Percentiles rank a stretch among this genome's conserved stretches.
phyloP scores from a whole-genome alignment of 306 rosid genomes.

The Glycine latifolia region DNA sequence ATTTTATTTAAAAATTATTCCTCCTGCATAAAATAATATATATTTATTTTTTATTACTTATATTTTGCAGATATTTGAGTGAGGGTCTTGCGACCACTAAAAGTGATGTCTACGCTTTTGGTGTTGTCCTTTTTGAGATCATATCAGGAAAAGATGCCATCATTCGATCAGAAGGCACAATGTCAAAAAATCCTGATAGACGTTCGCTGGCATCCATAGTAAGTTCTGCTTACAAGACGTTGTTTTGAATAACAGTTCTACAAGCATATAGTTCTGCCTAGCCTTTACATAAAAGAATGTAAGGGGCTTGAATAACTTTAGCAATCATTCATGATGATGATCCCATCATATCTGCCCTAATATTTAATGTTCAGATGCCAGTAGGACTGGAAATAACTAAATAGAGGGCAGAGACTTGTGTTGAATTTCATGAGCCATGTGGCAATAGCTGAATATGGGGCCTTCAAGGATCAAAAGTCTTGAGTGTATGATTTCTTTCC shows the following conservation, averaged over 20 bases:
- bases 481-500: too few relatives aligned
- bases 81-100: slow-evolving; percentile 91
- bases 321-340: too few relatives aligned
- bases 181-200: slow-evolving; percentile 77
- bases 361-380: too few relatives aligned
- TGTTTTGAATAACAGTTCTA: background rate
- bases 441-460: too few relatives aligned
- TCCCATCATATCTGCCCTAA: too few relatives aligned
- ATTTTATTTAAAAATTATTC: slow-evolving; percentile 14
- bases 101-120: slow-evolving; percentile 94
- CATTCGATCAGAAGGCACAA: slow-evolving; percentile 75
- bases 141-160: slow-evolving; percentile 92
- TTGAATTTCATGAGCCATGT: too few relatives aligned
- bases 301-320: too few relatives aligned
- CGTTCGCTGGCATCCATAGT: slow-evolving; percentile 92
- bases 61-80: slow-evolving; percentile 80
- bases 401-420: too few relatives aligned
- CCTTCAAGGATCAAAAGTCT: too few relatives aligned
- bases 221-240: slow-evolving; percentile 53
- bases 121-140: slow-evolving; percentile 90
- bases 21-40: background rate
- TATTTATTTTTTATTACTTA: background rate
- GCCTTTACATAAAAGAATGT: too few relatives aligned
- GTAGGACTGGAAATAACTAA: too few relatives aligned
- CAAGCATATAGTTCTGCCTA: slow-evolving; percentile 27